A percentile compares a stretch with the other conserved stretches of the same genome.
These are phyloP conservation scores for Globisporangium parvum DNA, from an alignment of 352 stramenopile genomes.

Conservation along the genomic window DNA sequence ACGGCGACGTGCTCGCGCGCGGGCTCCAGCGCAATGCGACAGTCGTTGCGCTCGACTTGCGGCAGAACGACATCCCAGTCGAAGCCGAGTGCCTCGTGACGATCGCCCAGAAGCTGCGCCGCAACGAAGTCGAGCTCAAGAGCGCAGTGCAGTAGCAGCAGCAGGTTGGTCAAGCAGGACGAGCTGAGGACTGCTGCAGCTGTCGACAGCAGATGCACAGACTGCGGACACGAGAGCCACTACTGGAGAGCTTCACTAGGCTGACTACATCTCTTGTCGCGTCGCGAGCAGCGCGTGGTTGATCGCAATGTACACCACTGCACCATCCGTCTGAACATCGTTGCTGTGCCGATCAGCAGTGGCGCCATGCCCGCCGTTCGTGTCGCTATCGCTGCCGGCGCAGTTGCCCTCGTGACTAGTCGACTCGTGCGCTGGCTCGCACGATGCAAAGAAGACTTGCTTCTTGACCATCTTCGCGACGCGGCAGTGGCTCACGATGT, in stretches of 20 bases:
- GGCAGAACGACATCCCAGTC: constrained; percentile 69
- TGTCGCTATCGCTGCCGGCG: background rate
- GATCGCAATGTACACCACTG: constrained; percentile 52
- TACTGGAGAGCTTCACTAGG: background rate
- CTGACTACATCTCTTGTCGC: constrained; percentile 20
- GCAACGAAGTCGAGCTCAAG: constrained; percentile 68
- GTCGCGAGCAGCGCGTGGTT: constrained; percentile 51
- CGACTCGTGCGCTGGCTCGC: background rate
- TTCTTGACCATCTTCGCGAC: constrained; percentile 78
- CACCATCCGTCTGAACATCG: no score
- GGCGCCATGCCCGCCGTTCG: no score
- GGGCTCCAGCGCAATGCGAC: constrained; percentile 56
- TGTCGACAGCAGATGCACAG: background rate
- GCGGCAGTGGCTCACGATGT: constrained; percentile 59
- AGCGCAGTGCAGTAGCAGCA: constrained; percentile 6
- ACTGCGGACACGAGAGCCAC: background rate
- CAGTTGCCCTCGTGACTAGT: background rate
- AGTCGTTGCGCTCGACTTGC: constrained; percentile 66
- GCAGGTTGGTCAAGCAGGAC: background rate
- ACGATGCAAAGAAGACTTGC: constrained; percentile 41
- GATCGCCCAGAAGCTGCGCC: constrained; percentile 65
- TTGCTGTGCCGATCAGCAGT: no score
- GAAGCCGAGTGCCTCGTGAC: constrained; percentile 52
- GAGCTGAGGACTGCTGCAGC: background rate
- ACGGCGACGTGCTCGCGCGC: constrained; percentile 50